phyloP scores from a whole-genome alignment of 2,329 filamentous ascomycete species.

The Thelonectria blattea region DNA sequence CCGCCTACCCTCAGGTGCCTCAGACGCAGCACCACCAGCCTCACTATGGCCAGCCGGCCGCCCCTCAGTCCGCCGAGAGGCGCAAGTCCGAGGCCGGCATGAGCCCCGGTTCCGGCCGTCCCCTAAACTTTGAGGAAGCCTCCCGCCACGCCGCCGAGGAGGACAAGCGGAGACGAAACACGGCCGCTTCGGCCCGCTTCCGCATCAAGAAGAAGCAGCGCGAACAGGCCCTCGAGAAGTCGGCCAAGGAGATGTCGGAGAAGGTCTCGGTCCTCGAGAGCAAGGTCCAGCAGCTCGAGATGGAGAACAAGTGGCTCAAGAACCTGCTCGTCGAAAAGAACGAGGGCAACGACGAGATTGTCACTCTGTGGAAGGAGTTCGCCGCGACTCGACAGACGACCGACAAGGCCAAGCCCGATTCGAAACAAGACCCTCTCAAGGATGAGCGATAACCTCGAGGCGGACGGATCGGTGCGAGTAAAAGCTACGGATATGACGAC shows the following conservation, averaged over 20 bases:
- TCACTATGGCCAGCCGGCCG: conserved; percentile 40
- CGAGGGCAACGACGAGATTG: conserved; percentile 62
- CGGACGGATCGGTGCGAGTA: conserved; percentile 11
- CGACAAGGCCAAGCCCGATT: conserved; percentile 40
- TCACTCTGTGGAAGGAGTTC: conserved; percentile 59
- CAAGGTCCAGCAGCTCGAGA: conserved; percentile 78
- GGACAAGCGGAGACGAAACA: conserved; percentile 88
- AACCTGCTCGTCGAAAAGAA: conserved; percentile 84
- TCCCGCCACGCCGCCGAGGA: conserved; percentile 81
- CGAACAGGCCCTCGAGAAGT: conserved; percentile 82
- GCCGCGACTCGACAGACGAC: conserved; percentile 45
- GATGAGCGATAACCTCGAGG: conserved; percentile 32
- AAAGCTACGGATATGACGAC: conserved; percentile 24
- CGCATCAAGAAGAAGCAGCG: conserved; percentile 96
- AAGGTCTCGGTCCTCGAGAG: conserved; percentile 77
- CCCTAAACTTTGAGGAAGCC: conserved; percentile 70
- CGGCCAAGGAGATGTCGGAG: conserved; percentile 82
- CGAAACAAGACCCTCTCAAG: conserved; percentile 37
- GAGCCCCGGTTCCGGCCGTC: conserved; percentile 45
- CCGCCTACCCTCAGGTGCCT: conserved; percentile 50
- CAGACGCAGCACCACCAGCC: conserved; percentile 46
- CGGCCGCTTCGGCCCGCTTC: conserved; percentile 86
- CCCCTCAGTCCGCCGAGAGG: conserved; percentile 49
- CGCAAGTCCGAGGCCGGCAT: conserved; percentile 51
- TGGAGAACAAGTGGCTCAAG: conserved; percentile 83